A percentile compares a stretch with the other conserved stretches of the same genome.
phyloP scores from a whole-genome alignment of 495 filamentous ascomycete species.

The Hypoxylon fragiforme region DNA sequence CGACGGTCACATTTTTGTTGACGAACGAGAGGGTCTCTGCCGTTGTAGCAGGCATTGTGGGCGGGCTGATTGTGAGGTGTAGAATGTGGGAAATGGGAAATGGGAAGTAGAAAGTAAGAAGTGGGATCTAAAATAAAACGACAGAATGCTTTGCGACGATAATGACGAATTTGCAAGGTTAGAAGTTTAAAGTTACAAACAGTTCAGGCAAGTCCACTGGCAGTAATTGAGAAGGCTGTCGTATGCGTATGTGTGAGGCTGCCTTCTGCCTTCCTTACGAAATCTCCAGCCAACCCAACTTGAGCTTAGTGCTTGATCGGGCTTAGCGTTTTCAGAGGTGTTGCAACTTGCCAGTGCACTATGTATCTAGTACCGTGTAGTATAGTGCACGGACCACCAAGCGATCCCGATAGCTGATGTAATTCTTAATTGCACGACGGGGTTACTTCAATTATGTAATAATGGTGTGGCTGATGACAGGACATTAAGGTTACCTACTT shows the following conservation, averaged over 20 bases:
- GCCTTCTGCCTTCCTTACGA: slow-evolving; percentile 16
- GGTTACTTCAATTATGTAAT: background rate
- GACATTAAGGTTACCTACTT: slow-evolving; percentile 1
- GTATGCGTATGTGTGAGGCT: slow-evolving; percentile 36
- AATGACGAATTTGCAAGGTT: background rate
- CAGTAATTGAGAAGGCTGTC: slow-evolving; percentile 27
- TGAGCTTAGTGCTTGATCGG: slow-evolving; percentile 29
- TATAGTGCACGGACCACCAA: slow-evolving; percentile 14
- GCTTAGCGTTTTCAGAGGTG: slow-evolving; percentile 7
- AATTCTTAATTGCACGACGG: slow-evolving; percentile 15
- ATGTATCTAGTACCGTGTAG: too few relatives aligned
- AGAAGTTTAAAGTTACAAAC: slow-evolving; percentile 5
- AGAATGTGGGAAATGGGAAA: background rate
- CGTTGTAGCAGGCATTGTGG: slow-evolving; percentile 88
- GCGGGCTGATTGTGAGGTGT: background rate
- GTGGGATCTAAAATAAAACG: slow-evolving; percentile 8
- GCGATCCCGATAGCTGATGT: slow-evolving; percentile 2
- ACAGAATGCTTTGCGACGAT: slow-evolving; percentile 12
- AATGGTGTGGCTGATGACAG: slow-evolving; percentile 9
- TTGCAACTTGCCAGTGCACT: too few relatives aligned
- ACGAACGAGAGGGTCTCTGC: slow-evolving; percentile 92
- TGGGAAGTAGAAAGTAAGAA: too few relatives aligned
- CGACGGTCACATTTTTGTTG: slow-evolving; percentile 91
- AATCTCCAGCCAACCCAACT: slow-evolving; percentile 4
- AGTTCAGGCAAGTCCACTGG: background rate